A percentile compares a stretch with the other conserved stretches of the same genome.
Conservation (phyloP, 192 early-diverging fungal species). For the Coemansia sp. region DNA sequence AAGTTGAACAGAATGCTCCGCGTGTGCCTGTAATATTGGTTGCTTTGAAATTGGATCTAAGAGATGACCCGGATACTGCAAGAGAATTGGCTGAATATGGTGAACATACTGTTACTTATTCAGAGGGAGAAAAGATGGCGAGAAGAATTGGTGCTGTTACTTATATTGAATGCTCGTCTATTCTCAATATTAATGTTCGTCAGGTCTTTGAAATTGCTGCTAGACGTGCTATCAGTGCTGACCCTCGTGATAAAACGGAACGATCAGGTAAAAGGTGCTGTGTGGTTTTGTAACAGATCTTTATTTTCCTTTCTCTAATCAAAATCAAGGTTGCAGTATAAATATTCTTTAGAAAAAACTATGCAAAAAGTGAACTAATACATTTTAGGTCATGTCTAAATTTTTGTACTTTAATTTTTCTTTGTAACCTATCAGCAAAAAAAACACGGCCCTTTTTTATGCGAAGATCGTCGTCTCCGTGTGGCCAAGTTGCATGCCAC, state of each 20-base stretch:
- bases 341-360: too few species aligned
- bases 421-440: not conserved
- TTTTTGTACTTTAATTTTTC: constrained; percentile 1
- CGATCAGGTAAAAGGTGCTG: constrained; percentile 21
- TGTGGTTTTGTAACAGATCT: constrained; percentile 37
- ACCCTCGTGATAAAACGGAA: not conserved
- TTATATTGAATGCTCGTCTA: constrained; percentile 84
- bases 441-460: too few species aligned
- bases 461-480: too few species aligned
- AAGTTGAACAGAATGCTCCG: constrained; percentile 24
- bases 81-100: constrained; percentile 37
- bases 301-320: too few species aligned
- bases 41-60: constrained; percentile 45
- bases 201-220: constrained; percentile 64
- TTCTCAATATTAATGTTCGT: constrained; percentile 31
- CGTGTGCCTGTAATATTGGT: constrained; percentile 23
- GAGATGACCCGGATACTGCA: constrained; percentile 15
- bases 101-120: constrained; percentile 38
- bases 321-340: too few species aligned
- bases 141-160: constrained; percentile 70
- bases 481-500: not conserved
- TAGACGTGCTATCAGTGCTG: constrained; percentile 49
- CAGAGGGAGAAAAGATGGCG: constrained; percentile 67
- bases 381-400: too few species aligned
- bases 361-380: too few species aligned